phyloP scores from a whole-genome alignment of 179 eudicot species.

The Actinidia polygama region DNA sequence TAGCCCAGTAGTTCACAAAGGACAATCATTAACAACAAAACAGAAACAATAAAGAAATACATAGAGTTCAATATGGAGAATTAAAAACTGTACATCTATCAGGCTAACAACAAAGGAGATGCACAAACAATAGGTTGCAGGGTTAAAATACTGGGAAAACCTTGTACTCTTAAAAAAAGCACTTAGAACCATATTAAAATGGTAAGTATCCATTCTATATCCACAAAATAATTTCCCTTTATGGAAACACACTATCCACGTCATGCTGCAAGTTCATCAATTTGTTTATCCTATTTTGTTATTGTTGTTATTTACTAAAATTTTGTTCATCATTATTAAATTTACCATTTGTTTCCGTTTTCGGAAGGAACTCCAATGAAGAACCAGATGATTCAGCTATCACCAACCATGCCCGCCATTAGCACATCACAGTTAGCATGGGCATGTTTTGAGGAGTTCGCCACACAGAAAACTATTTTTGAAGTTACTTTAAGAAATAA shows the following conservation, averaged over 20 bases:
- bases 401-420: slow-evolving; percentile 42
- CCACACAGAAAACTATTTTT: background rate
- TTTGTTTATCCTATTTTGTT: background rate
- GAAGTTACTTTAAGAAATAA: background rate
- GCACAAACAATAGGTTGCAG: too few species aligned
- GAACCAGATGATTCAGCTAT: slow-evolving; percentile 29
- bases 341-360: background rate
- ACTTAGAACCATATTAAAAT: background rate
- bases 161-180: background rate
- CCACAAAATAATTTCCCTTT: too few species aligned
- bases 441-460: background rate
- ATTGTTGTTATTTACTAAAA: background rate
- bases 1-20: too few species aligned
- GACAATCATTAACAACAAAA: too few species aligned
- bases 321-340: background rate
- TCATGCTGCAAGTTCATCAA: background rate
- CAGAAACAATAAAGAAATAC: too few species aligned
- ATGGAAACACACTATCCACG: background rate
- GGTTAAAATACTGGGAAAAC: too few species aligned
- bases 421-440: slow-evolving; percentile 18
- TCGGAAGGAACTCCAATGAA: background rate
- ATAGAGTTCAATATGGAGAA: too few species aligned
- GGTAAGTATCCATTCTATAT: background rate
- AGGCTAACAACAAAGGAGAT: too few species aligned
- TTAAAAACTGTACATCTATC: too few species aligned